A percentile compares a stretch with the other conserved stretches of the same genome.
These are phyloP conservation scores for Beauveria sp. DNA, from an alignment of 2,329 filamentous ascomycete genomes.

Conservation along the genomic window DNA sequence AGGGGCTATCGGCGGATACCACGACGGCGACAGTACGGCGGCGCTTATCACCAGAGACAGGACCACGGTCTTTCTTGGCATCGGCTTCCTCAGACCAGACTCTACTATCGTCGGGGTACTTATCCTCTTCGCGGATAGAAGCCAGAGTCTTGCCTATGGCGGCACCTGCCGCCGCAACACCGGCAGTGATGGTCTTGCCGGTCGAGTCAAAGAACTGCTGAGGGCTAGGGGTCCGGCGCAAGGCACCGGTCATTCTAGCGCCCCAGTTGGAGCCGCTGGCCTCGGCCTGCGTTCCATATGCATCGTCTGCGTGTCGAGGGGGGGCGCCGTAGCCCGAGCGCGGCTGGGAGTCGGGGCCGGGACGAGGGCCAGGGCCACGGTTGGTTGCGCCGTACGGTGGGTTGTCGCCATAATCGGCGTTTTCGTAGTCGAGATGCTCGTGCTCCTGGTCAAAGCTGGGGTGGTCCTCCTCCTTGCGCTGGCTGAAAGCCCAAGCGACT, in stretches of 20 bases:
- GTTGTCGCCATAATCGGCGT: slow-evolving; percentile 46
- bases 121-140: slow-evolving; percentile 78
- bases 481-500: slow-evolving; percentile 90
- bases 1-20: slow-evolving; percentile 66
- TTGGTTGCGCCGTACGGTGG: slow-evolving; percentile 39
- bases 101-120: slow-evolving; percentile 76
- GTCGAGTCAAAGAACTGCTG: slow-evolving; percentile 83
- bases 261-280: slow-evolving; percentile 52
- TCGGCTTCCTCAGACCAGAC: slow-evolving; percentile 89
- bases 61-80: slow-evolving; percentile 46
- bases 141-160: slow-evolving; percentile 75
- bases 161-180: slow-evolving; percentile 74
- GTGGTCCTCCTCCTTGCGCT: slow-evolving; percentile 69
- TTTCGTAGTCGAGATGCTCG: slow-evolving; percentile 39
- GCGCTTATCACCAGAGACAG: slow-evolving; percentile 35
- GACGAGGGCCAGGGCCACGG: slow-evolving; percentile 15
- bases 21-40: slow-evolving; percentile 82
- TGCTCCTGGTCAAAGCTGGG: slow-evolving; percentile 49
- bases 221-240: slow-evolving; percentile 76
- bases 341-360: slow-evolving; percentile 10
- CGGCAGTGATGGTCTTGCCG: slow-evolving; percentile 71
- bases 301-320: slow-evolving; percentile 4
- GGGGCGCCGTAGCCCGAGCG: background rate
- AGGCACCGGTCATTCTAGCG: slow-evolving; percentile 69
- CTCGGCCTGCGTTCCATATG: slow-evolving; percentile 29